These are phyloP conservation scores for Candida qinlingensis DNA, from an alignment of 805 yeast genomes.

Conservation along the genomic window DNA sequence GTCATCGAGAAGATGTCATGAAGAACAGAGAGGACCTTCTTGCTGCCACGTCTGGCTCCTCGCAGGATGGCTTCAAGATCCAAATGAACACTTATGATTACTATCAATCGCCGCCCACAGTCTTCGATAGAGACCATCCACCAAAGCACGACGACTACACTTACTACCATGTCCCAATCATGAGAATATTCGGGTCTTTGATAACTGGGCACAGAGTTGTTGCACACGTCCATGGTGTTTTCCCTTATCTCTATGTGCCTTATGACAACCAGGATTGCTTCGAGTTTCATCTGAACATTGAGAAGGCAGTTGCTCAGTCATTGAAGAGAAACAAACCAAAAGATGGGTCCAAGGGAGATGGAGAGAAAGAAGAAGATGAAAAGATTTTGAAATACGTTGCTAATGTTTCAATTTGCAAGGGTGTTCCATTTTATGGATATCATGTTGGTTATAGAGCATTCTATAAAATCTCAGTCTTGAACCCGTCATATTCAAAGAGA, in stretches of 20 bases:
- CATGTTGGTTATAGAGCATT: slow-evolving; percentile 57
- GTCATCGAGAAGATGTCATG: slow-evolving; percentile 3
- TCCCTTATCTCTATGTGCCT: slow-evolving; percentile 73
- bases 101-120: slow-evolving; percentile 54
- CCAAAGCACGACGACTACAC: slow-evolving; percentile 23
- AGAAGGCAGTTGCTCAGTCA: slow-evolving; percentile 35
- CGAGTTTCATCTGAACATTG: slow-evolving; percentile 39
- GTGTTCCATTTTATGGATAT: slow-evolving; percentile 81
- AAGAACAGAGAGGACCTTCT: slow-evolving; percentile 6
- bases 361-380: slow-evolving; percentile 1
- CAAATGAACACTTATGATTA: slow-evolving; percentile 63
- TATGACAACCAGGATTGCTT: slow-evolving; percentile 45
- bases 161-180: slow-evolving; percentile 58
- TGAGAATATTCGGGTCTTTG: slow-evolving; percentile 71
- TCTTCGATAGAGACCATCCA: slow-evolving; percentile 39
- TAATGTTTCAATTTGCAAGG: slow-evolving; percentile 60
- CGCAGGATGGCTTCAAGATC: slow-evolving; percentile 24
- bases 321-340: slow-evolving; percentile 27
- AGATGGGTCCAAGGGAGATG: slow-evolving; percentile 1
- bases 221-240: slow-evolving; percentile 78
- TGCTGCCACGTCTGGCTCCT: slow-evolving; percentile 1
- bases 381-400: slow-evolving; percentile 43
- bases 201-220: slow-evolving; percentile 53
- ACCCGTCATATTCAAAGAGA: slow-evolving; percentile 54
- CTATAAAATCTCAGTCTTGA: slow-evolving; percentile 62